Base-by-base conservation (phyloP, 1,284 basidiomycete species). In the Trichosporon sp. region DNA sequence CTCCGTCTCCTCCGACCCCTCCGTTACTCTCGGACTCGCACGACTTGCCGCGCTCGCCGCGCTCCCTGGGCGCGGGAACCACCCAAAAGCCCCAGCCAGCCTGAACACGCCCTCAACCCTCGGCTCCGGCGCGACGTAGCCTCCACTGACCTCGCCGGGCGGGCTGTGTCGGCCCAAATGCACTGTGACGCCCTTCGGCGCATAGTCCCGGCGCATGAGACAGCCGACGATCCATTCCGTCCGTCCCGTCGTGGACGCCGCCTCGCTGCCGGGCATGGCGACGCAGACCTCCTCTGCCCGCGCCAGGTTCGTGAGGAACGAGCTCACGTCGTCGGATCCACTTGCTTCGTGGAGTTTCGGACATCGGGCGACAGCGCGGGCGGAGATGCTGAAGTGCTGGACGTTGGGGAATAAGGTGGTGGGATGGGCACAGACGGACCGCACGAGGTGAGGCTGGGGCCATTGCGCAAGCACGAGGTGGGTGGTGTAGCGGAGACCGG, bases 261-360 rank as follows among this genome's bases (percentile, higher is more conserved):
- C 59, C 32, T 63, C 59, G 6, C 14, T 37, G 14, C 31, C n/a
- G 1, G 59, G 59, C 32, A 35, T 35, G 31, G 31, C 59, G 14
- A 63, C 16, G 59, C 59, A 63, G 32, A 63, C 31, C 3, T 63
- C 14, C 32, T 32, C 31, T 12, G 59, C 59, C 31, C 59, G 59
- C 31, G 59, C 59, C 12, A 63, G 32, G 1, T 6, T 11, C 14
- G 59, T 35, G 3, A 63, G 16, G 32, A 63, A 43, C 14, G 14
- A 14, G 43, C 26, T 26, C 31, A 26, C 59, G 40, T 63, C 38
- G 43, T 21, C 46, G 5, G 71, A 69, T 10, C 59, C 70, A 5
- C 65, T 38, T 5, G 67, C 74, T 1, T 61, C 56, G 56, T 32
- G 14, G 26, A 61, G 56, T 16, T 37, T 35, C 59, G 59, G 59